Evolutionary conservation across 345 rosid genomes (phyloP).

Genomic region (Eutrema yunnanense): DNA sequence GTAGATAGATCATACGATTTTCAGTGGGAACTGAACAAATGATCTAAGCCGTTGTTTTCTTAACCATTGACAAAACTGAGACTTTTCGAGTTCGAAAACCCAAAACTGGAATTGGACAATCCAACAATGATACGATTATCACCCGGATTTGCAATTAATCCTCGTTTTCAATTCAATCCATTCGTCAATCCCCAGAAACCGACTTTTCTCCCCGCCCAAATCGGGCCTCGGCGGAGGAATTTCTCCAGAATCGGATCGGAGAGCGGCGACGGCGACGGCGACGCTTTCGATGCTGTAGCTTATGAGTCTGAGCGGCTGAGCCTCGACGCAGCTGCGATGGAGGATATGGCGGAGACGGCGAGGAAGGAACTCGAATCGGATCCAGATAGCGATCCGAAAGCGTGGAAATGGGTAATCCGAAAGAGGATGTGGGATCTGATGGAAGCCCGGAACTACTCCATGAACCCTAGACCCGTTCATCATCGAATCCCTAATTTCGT

Average conservation of each 20-base stretch:
- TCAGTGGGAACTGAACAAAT: slow-evolving; percentile 9
- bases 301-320: slow-evolving; percentile 61
- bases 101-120: slow-evolving; percentile 17
- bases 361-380: slow-evolving; percentile 33
- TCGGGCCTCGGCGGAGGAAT: background rate
- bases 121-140: slow-evolving; percentile 37
- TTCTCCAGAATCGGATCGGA: slow-evolving; percentile 24
- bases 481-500: slow-evolving; percentile 90
- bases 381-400: slow-evolving; percentile 48
- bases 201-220: background rate
- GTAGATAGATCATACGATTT: background rate
- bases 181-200: background rate
- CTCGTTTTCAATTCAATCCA: background rate
- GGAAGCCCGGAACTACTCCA: slow-evolving; percentile 65
- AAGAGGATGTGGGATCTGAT: slow-evolving; percentile 81
- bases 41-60: slow-evolving; percentile 17
- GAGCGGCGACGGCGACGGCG: slow-evolving; percentile 23
- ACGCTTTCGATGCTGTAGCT: slow-evolving; percentile 45
- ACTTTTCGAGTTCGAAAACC: background rate
- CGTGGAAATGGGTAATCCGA: slow-evolving; percentile 89
- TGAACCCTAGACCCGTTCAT: slow-evolving; percentile 84
- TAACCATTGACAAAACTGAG: background rate
- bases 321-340: slow-evolving; percentile 62
- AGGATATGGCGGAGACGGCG: slow-evolving; percentile 60
- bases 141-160: slow-evolving; percentile 23